Evolutionary conservation across 208 protist species (phyloP), one percentile per base, ranked within the genome.

Genomic region (Crithidia bombi): DNA sequence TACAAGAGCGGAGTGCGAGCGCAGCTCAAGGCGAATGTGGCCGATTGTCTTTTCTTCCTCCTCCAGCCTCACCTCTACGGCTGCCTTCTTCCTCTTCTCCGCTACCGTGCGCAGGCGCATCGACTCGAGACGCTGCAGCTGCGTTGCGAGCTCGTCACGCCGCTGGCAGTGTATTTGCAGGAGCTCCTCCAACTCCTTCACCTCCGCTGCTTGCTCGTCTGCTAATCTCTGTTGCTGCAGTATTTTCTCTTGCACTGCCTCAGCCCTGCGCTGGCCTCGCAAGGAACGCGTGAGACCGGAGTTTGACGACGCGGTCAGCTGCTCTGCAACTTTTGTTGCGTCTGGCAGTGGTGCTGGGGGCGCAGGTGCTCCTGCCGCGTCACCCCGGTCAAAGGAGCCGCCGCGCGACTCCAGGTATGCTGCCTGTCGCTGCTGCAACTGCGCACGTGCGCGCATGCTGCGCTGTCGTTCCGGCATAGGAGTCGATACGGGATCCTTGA

Each of bases 91-190:
- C 44, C 72, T 62, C 26, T 81, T 58, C 32, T 91, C 84, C 21
- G 78, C 65, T 0, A 81, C 85, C 7, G 75, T 91, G 39, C 87
- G 84, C 41, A 78, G 49, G 10, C 85, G 77, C 17, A 65, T 56
- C 38, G 64, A 69, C 59, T 94, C 86, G 21, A 94, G 72, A n/a
- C 83, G 83, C 69, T 81, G 77, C 17, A 94, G 70, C 44, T 86
- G 50, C 19, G 38, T 47, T 26, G 74, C 79, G 28, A 94, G 56
- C 35, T 86, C 85, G 61, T 94, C 89, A 46, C 75, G 83, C n/a
- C 25, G 36, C 30, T 85, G 78, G 49, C 69, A 82, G 65, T 92
- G 84, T 14, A 65, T 52, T 25, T 83, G 74, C 19, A 94, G 75
- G 30, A 83, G 36, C 19, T 74, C 59, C 55, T 94, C 89, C 55